Base-by-base conservation (phyloP, 345 rosid genomes). In the Arabis alpina region DNA sequence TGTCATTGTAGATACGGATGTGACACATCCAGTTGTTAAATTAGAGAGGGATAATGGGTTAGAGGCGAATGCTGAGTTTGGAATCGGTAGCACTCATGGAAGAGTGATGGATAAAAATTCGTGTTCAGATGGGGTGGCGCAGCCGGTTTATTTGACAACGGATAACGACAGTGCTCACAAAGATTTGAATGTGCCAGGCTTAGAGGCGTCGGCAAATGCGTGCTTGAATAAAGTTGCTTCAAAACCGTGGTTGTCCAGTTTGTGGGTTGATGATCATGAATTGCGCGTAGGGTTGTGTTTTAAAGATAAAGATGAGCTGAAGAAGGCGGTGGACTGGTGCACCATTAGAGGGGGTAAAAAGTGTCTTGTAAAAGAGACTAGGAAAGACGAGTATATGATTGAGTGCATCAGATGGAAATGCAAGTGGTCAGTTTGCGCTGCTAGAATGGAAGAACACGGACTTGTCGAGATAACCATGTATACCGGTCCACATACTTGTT, bases 371-470 rank as follows among this genome's bases (percentile, higher is more conserved):
- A 4, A 1, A 11, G 58, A 69, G 59, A 15, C 50, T 2, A 2
- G 3, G 32, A 50, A 50, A 15, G 66, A 28, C 1, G 2, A 1
- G 24, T 70, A 0, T 15, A 4, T 0, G 3, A 39, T 40, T 50
- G 24, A 70, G 42, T 70, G 60, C 34, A 3, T 70, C 3, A 59
- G 52, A 50, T 39, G 74, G 74, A 70, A 58, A 59, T 70, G 74
- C 59, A 59, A 59, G 0, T 70, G 74, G 66, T 69, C 50, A 1
- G 28, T 69, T 48, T 0, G 6, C 1, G 59, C 66, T 0, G 51
- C 13, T 50, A 50, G 34, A 59, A 59, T 15, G 14, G 59, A 50
- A 70, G 7, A 70, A 7, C 42, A 59, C 1, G 66, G 74, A 28
- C 36, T 15, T 50, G 2, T 60, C 15, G 60, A 60, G 43, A 70